Evolutionary conservation across 306 rosid genomes (phyloP).

Genomic region (Dryas alaskensis): DNA sequence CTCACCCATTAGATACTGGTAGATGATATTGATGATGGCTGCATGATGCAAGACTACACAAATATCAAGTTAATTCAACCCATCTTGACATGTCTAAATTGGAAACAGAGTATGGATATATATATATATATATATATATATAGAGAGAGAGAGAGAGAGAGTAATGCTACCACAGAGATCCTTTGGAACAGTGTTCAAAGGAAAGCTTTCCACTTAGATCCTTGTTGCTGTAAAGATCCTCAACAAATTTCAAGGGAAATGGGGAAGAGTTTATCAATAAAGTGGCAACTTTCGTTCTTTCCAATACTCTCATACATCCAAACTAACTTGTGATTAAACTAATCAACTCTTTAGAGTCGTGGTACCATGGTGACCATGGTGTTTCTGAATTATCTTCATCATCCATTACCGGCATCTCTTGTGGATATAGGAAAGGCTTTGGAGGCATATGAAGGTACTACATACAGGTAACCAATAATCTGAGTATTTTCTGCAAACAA

Average conservation of each 20-base stretch:
- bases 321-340: neutral
- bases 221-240: conserved; percentile 2
- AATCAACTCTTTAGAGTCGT: neutral
- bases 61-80: too few species aligned
- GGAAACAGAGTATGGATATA: too few species aligned
- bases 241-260: conserved; percentile 1
- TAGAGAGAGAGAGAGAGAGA: too few species aligned
- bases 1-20: too few species aligned
- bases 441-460: neutral
- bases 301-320: too few species aligned
- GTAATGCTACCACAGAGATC: too few species aligned
- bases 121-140: too few species aligned
- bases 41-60: too few species aligned
- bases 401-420: neutral
- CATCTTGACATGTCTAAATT: too few species aligned
- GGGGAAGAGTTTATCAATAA: neutral
- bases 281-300: too few species aligned
- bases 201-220: neutral
- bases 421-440: conserved; percentile 5
- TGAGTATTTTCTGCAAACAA: neutral
- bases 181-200: conserved; percentile 5
- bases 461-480: neutral
- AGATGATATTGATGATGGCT: too few species aligned
- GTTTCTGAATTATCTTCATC: neutral
- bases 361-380: neutral